Evolutionary conservation across 2,329 filamentous ascomycete species (phyloP).

Genomic region (Pseudogymnoascus sp.): DNA sequence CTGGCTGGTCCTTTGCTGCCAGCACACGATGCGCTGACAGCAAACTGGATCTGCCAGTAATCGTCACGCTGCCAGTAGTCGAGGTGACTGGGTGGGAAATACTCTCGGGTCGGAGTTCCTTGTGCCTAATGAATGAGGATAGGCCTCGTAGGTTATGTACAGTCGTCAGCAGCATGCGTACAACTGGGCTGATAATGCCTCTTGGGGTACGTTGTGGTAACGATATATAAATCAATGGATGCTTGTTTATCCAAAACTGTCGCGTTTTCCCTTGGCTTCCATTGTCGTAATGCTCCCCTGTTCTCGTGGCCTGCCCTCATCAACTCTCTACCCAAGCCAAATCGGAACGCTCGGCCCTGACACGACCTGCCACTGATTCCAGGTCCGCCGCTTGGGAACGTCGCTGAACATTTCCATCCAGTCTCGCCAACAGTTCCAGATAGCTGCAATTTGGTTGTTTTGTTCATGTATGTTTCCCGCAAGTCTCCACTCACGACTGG

Average conservation of each 20-base stretch:
- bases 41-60: not conserved
- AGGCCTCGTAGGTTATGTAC: not conserved
- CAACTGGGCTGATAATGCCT: not conserved
- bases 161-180: not conserved
- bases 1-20: not conserved
- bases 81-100: not conserved
- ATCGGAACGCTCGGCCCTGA: too few relatives aligned
- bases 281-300: not conserved
- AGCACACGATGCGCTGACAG: not conserved
- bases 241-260: not conserved
- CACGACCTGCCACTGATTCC: too few relatives aligned
- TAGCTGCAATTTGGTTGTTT: too few relatives aligned
- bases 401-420: too few relatives aligned
- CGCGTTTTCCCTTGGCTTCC: not conserved
- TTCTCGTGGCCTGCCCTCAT: too few relatives aligned
- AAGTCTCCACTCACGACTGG: not conserved
- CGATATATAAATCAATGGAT: not conserved
- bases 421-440: too few relatives aligned
- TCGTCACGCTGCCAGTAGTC: not conserved
- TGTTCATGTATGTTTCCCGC: too few relatives aligned
- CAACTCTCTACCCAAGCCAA: too few relatives aligned
- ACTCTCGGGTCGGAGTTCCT: not conserved
- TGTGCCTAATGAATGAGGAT: not conserved
- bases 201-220: not conserved
- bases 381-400: too few relatives aligned